Evolutionary conservation across 2,329 filamentous ascomycete species (phyloP), one percentile per base, ranked within the genome.

Genomic region (Penicillium verrucosum): DNA sequence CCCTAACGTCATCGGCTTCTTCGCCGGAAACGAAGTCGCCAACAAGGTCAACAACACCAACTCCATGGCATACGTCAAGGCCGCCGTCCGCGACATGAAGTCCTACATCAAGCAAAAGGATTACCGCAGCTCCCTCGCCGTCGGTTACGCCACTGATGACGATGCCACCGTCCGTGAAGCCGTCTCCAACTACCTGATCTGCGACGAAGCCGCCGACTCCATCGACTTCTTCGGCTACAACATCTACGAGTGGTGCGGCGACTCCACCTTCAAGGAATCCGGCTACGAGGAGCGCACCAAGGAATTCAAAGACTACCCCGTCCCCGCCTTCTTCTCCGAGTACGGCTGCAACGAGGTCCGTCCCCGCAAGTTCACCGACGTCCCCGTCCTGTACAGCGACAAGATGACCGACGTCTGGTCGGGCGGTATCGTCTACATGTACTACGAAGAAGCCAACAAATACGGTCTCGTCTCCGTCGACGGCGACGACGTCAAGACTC

Each of bases 201-300:
- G 94, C 73, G 90, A 92, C 55, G 64, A 70, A 59, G 75, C 85
- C 59, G 78, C 80, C 9, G 77, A 78, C 70, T 75, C 89, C 59
- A 96, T 97, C 64, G 94, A 99, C 78, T 97, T 95, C 82, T 99
- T 92, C 90, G 94, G 94, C 58, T 97, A 97, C 88, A 99, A 99
- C 83, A 96, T 97, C 79, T 99, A 99, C 84, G 96, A 92, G 51
- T 99, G 94, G 94, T 99, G 94, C 75, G 94, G 93, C 66, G 76
- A 92, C 66, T 96, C 90, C 70, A 85, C 81, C 68, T 94, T 89
- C 79, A 71, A 81, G 36, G 72, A 81, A 58, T 97, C 94, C 4
- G 90, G 91, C 53, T 99, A 92, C 78, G 81, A 88, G 63, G 82
- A 86, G 55, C 89, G 93, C 74, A 92, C 92, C 66, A 76, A 90